Conservation (phyloP, 1,284 basidiomycete species). For the Ustanciosporium gigantosporum region DNA sequence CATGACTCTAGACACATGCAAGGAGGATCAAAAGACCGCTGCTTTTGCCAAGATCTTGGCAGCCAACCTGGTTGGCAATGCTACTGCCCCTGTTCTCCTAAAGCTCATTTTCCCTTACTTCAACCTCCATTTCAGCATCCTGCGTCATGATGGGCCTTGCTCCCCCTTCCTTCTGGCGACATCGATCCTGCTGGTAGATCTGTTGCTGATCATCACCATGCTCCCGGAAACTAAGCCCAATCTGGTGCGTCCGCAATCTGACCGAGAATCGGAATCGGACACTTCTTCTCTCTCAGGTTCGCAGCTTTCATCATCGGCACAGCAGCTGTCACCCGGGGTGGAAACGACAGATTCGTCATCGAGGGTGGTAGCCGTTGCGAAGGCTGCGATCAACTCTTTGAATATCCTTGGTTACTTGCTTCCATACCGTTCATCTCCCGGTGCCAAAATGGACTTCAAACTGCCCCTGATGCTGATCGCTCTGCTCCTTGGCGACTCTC, state of each 20-base stretch:
- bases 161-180: constrained; percentile 20
- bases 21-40: constrained; percentile 19
- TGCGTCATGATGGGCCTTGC: constrained; percentile 19
- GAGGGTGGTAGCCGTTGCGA: background rate
- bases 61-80: constrained; percentile 12
- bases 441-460: constrained; percentile 14
- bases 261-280: too few relatives aligned
- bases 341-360: background rate
- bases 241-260: background rate
- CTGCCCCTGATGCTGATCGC: constrained; percentile 18
- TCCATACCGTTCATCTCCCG: constrained; percentile 10
- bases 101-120: constrained; percentile 12
- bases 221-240: constrained; percentile 14
- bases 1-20: constrained; percentile 22
- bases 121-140: constrained; percentile 18
- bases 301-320: too few relatives aligned
- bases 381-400: background rate
- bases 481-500: constrained; percentile 9
- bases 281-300: too few relatives aligned
- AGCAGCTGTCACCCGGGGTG: too few relatives aligned
- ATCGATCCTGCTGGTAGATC: background rate
- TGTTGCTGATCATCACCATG: background rate
- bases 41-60: constrained; percentile 9
- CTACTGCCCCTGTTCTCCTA: constrained; percentile 3
- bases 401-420: constrained; percentile 11